Evolutionary conservation across 140 eudicot genomes (phyloP), one percentile per base, ranked within the genome.

Genomic region (Senecio squalidus): DNA sequence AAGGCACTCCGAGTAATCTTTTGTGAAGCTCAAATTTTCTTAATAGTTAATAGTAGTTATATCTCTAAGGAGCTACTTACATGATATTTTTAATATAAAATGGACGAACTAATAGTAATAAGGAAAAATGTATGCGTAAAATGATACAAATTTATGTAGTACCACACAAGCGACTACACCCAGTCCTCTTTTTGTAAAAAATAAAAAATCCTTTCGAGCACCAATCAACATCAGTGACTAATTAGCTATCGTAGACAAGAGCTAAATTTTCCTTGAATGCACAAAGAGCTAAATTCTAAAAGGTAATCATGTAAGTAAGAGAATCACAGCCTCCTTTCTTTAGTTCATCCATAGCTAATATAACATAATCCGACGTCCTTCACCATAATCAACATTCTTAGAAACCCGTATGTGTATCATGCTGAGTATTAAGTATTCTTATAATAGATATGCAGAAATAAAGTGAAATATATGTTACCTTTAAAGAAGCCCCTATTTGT

Each of bases 391-490:
- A 27, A n/a, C n/a, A n/a, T n/a, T n/a, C n/a, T n/a, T n/a, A n/a
- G n/a, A n/a, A n/a, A n/a, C n/a, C n/a, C n/a, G n/a, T n/a, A n/a
- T n/a, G n/a, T n/a, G n/a, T n/a, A n/a, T n/a, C n/a, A n/a, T n/a
- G n/a, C n/a, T n/a, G n/a, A 23, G 8, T 28, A 31, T 34, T 36
- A 46, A 31, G 18, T 45, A 41, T 9, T 52, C 28, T 18, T 39
- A 31, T 53, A 41, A 27, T 18, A 53, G 28, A 43, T 18, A 51
- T 36, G 43, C 48, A 51, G 52, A 64, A 63, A 16, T 15, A 63
- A 78, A 75, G 71, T 78, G 21, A 48, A 60, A 4, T 60, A n/a
- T n/a, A n/a, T n/a, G n/a, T 22, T 47, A 15, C 53, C 15, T 28
- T 68, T 31, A 58, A 48, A 1, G 38, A 44, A 57, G 56, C 45